Base-by-base conservation (phyloP, 2,329 filamentous ascomycete species). In the Paraconiothyrium brasiliense region DNA sequence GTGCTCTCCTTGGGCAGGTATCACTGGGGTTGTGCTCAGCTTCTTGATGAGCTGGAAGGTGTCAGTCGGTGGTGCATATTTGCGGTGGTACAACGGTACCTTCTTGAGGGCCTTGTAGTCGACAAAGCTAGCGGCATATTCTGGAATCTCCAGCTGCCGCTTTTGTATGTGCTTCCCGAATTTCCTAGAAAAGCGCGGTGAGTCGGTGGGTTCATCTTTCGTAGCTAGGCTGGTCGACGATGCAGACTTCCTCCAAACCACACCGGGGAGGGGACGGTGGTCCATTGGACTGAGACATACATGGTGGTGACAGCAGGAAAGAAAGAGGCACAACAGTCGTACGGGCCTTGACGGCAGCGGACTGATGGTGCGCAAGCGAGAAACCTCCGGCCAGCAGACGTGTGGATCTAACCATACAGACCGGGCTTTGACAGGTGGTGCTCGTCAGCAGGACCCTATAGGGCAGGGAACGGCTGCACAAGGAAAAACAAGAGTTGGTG, bases 101-200 rank as follows among this genome's bases (percentile, higher is more conserved):
- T 98, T 98, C 82, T 99, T 99, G 71, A 99, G 85, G 63, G 93
- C 94, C 84, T 99, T 99, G 85, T 99, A 99, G 82, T 99, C 97
- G 72, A 98, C 94, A 78, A 99, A 99, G 82, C 94, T 97, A 67
- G 94, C 93, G 65, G 95, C 94, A 90, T 99, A 99, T 87, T 99
- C 95, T 63, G 95, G 95, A 63, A 99, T 94, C 80, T 99, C 95
- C 75, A 99, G 92, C 86, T 99, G 95, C 79, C 94, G 91, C 85
- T 97, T 97, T 85, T 98, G 95, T 71, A 99, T 97, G 79, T 97
- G 93, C 85, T 99, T 99, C 81, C 95, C 95, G 84, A 99, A 99
- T 88, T 99, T 99, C 95, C 94, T 99, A 65, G 70, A 73, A 61
- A 78, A 78, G 60, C 73, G 75, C 44, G 72, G 67, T 57, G 71